Evolutionary conservation across 2,329 filamentous ascomycete genomes (phyloP).

Genomic region (Cladophialophora immunda): DNA sequence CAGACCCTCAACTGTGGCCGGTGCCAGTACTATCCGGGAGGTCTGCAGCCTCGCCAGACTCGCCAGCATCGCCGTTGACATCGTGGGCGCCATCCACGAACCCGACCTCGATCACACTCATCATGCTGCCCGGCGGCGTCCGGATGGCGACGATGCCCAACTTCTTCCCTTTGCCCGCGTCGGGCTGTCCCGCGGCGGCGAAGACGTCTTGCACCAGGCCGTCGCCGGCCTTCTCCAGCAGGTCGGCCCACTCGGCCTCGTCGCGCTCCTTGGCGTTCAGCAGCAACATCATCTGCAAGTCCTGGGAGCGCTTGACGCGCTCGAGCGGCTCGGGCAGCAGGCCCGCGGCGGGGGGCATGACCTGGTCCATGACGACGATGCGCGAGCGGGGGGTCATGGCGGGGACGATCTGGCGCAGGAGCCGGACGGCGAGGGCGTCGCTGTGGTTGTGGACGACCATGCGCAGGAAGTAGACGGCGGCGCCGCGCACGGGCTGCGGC

Average conservation of each 20-base stretch:
- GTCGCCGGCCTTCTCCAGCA: conserved; percentile 26
- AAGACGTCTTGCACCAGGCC: conserved; percentile 20
- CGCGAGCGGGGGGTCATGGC: conserved; percentile 35
- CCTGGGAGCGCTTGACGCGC: conserved; percentile 41
- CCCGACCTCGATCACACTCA: conserved; percentile 37
- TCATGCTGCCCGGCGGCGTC: conserved; percentile 32
- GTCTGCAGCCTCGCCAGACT: background rate
- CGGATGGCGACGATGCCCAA: conserved; percentile 31
- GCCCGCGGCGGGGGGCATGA: conserved; percentile 29
- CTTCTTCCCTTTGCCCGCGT: conserved; percentile 4
- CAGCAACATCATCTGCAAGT: conserved; percentile 61
- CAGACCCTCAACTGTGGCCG: background rate
- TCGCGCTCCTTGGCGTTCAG: conserved; percentile 59
- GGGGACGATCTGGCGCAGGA: conserved; percentile 39
- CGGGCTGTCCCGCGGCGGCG: conserved; percentile 6
- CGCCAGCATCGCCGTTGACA: background rate
- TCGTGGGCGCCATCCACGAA: conserved; percentile 23
- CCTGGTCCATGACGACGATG: conserved; percentile 34
- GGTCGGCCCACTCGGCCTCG: conserved; percentile 29
- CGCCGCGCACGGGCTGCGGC: conserved; percentile 37
- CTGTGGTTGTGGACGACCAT: conserved; percentile 43
- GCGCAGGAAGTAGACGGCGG: conserved; percentile 41
- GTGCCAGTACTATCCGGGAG: background rate
- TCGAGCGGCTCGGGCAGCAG: conserved; percentile 26
- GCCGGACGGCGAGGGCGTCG: conserved; percentile 38